Base-by-base conservation (phyloP, 441 rosid species). In the Pelargonium exstipulatum region DNA sequence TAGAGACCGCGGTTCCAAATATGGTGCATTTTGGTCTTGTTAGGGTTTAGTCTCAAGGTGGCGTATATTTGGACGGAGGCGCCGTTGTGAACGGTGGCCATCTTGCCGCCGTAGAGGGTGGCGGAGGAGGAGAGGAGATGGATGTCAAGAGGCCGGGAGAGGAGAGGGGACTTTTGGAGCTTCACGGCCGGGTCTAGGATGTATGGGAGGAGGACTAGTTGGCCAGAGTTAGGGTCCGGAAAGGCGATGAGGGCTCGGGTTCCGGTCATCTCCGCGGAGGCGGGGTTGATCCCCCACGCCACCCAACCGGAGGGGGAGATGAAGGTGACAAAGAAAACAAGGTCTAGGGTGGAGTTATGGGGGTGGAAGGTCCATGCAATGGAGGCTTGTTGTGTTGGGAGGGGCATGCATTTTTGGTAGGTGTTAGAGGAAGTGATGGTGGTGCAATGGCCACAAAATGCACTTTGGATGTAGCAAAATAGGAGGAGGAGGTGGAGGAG, bases 241-340 rank as follows among this genome's bases (percentile, higher is more conserved):
- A 90, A 94, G 16, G 97, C 93, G 0, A 94, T 64, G 0, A 91
- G 80, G 14, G 93, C 93, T 0, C 93, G 85, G 1, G 97, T 87
- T 0, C 98, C 97, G 0, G 95, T 86, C 98, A 94, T 94, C 71
- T 88, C 87, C 0, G 96, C 66, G 1, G 95, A 80, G 3, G 81
- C 73, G 1, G 92, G 99, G 71, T 94, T 94, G 9, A 91, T 85
- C 0, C 99, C 99, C 82, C 85, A 84, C 0, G 92, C 99, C 0
- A 91, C 98, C 98, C 98, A 94, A 0, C 98, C 97, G 17, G 98
- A 91, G 17, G 96, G 97, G 0, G 97, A 94, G 43, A 94, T 91
- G 71, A 91, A 94, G 9, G 88, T 83, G 45, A 96, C 94, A 32
- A 86, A 90, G 86, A 94, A 94, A 45, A 85, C 87, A 45, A 94